Percentiles rank a stretch among this genome's conserved stretches.
These are phyloP conservation scores for Yamadazyma laniorum DNA, from an alignment of 805 yeast genomes.

Conservation along the genomic window DNA sequence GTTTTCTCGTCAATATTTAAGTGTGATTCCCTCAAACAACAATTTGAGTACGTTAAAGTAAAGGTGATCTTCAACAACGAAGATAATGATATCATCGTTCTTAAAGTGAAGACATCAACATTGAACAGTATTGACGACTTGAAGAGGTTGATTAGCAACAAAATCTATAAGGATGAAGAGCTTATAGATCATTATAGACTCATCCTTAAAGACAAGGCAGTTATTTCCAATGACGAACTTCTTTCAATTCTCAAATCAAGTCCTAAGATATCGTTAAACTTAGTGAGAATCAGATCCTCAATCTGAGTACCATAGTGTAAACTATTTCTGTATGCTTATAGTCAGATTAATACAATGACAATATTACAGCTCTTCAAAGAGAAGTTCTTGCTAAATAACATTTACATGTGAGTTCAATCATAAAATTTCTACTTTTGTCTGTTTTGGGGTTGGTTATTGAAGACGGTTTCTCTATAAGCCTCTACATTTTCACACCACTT, in stretches of 20 bases:
- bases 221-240: constrained; percentile 13
- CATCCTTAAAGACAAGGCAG: constrained; percentile 5
- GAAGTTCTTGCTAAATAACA: no score
- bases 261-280: constrained; percentile 24
- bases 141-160: constrained; percentile 26
- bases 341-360: no score
- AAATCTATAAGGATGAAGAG: constrained; percentile 30
- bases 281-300: constrained; percentile 20
- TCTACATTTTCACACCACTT: no score
- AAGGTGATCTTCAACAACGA: constrained; percentile 25
- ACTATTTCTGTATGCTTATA: no score
- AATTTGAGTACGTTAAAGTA: constrained; percentile 20
- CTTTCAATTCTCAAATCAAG: constrained; percentile 18
- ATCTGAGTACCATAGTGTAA: no score
- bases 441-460: no score
- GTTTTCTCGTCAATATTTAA: neutral
- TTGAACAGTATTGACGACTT: constrained; percentile 24
- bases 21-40: no score
- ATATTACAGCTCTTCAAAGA: no score
- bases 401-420: no score
- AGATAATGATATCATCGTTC: constrained; percentile 30
- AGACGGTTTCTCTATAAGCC: no score
- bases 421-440: no score
- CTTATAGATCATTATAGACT: constrained; percentile 28
- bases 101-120: constrained; percentile 22